Evolutionary conservation across 331 rosid species (phyloP), one percentile per base, ranked within the genome.

Genomic region (Quercus phellos): DNA sequence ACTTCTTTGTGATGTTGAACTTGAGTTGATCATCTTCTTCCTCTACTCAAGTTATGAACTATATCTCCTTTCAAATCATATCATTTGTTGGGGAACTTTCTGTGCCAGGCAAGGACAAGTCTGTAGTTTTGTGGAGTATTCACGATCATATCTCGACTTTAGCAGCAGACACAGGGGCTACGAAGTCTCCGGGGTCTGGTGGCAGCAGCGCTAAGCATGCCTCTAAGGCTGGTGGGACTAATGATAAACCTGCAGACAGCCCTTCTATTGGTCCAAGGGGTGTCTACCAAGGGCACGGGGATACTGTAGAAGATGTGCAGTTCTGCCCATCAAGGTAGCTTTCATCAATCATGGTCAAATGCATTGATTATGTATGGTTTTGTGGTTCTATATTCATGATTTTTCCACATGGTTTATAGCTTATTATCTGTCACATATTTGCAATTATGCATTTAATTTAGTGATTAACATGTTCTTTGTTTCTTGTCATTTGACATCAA

Each of bases 241-340:
- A 76, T 78, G 98, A 90, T 34, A 92, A 90, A 86, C 51, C 82
- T 74, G 84, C 71, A 55, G 97, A 95, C 74, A 82, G 94, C 56
- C 98, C 97, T 76, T 63, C 98, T 85, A 88, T 95, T 74, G 98
- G 97, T 70, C 99, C 99, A 68, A 84, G 99, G 30, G 99, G 99
- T 76, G 78, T 91, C 80, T 95, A 89, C 89, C 78, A 83, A 66
- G 99, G 99, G 51, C 99, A 95, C 46, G 96, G 84, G 34, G 97
- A 95, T 78, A 93, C 98, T 13, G 99, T 95, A 80, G 99, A 95
- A 89, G 99, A 95, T 85, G 99, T 95, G 82, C 75, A 98, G 34
- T 95, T 93, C 86, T 93, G 97, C 85, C 98, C 98, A 43, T 87
- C 96, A 73, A 95, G 97, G 99, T 95, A 84, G 67, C 63, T 73